Base-by-base conservation (phyloP, 2,329 filamentous ascomycete species). In the Venturia aucupariae region DNA sequence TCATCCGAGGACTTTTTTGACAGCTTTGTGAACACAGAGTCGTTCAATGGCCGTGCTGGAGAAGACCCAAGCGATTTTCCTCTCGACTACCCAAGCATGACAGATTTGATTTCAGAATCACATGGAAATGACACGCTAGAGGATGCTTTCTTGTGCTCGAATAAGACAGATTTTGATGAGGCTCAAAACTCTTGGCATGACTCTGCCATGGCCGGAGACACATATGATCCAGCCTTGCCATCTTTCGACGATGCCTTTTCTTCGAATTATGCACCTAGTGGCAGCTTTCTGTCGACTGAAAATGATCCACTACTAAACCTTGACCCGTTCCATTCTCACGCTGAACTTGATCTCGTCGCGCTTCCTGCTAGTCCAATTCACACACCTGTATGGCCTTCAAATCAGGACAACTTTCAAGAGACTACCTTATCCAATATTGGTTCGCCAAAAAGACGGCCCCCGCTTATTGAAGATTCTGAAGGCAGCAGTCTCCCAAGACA, bases 1-100 rank as follows among this genome's bases (percentile, higher is more conserved):
- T n/a, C 54, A 17, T 81, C 80, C 74, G 82, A 82, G 74, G 82
- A 83, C 72, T 78, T 87, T 74, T 86, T 88, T 77, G 83, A 85
- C 70, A 81, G 86, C 72, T 86, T 84, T 72, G 79, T 86, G 73
- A 80, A 84, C 68, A 80, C 82, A 74, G 83, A 85, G 66, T 76
- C 81, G 64, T 78, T 81, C 68, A 78, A 78, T 64, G 73, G 77
- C 67, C 77, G 77, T 69, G 77, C 79, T 67, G 75, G 66, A 74
- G 78, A 68, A 79, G 35, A 35, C 60, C 39, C 59, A 62, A 79
- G 73, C 79, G 81, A 68, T 76, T 77, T 77, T 70, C 76, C 78
- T 64, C 74, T 80, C 69, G 78, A 82, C 67, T 74, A 81, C 68
- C 77, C 79, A 68, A 78, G 82, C 71, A 75, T 82, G 72, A 81